These are phyloP conservation scores for Ogataea nakhonphanomensis DNA, from an alignment of 805 yeast genomes.

Conservation along the genomic window DNA sequence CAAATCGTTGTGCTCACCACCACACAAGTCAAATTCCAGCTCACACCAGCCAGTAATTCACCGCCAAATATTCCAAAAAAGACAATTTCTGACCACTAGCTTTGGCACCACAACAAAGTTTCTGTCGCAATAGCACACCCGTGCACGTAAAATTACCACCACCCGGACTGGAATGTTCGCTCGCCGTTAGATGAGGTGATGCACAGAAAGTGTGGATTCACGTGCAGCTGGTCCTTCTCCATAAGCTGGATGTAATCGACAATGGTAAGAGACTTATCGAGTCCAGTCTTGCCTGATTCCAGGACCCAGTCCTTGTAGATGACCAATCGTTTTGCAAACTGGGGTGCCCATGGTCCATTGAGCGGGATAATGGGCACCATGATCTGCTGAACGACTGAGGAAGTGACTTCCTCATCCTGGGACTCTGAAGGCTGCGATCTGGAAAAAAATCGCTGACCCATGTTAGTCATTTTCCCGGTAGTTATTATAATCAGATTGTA, in stretches of 20 bases:
- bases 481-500: slow-evolving; percentile 23
- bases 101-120: too few species aligned
- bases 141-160: slow-evolving; percentile 7
- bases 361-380: slow-evolving; percentile 32
- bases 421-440: slow-evolving; percentile 4
- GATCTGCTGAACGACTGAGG: slow-evolving; percentile 28
- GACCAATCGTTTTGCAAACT: slow-evolving; percentile 29
- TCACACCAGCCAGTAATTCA: too few species aligned
- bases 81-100: too few species aligned
- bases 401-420: slow-evolving; percentile 10
- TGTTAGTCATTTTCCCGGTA: slow-evolving; percentile 28
- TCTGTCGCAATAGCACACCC: too few species aligned
- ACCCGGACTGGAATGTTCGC: slow-evolving; percentile 15
- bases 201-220: slow-evolving; percentile 27
- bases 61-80: too few species aligned
- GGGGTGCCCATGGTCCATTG: slow-evolving; percentile 26
- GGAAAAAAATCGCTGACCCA: slow-evolving; percentile 25
- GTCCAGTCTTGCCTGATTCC: slow-evolving; percentile 5
- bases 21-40: too few species aligned
- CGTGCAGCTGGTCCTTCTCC: slow-evolving; percentile 15
- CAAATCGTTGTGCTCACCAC: too few species aligned
- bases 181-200: slow-evolving; percentile 14
- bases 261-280: slow-evolving; percentile 15
- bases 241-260: slow-evolving; percentile 24
- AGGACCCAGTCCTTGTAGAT: slow-evolving; percentile 32